Evolutionary conservation across 2,329 filamentous ascomycete species (phyloP), one percentile per base, ranked within the genome.

Genomic region (Cladosporium sp.): DNA sequence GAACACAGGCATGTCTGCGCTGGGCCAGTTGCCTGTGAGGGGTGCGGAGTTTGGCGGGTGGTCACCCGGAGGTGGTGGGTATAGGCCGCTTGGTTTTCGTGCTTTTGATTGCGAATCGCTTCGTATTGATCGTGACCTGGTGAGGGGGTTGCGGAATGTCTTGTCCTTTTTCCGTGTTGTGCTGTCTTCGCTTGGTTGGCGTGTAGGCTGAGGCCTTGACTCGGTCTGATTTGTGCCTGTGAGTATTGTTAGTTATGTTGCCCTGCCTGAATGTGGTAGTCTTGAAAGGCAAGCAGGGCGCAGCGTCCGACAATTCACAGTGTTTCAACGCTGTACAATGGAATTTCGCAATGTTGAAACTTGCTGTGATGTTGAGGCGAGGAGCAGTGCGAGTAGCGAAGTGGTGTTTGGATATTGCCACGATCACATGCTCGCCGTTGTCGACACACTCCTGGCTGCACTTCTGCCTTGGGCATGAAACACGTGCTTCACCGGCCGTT

Each of bases 91-190:
- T 8, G 57, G 52, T 46, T 53, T 51, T 43, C 57, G 55, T 36
- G 48, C 38, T 47, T 59, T 63, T 8, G 62, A 61, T 43, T 60
- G 52, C 9, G 62, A 65, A 33, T 64, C 62, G 56, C 59, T 53
- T 50, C 63, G 55, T 43, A 62, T 55, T 32, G 62, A 65, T 38
- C 58, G 59, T 20, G 57, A 53, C 41, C 61, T 53, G 38, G 49
- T 49, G 36, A 64, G 58, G 7, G 57, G 57, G 38, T 59, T 61
- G 49, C 55, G 61, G 51, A 54, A 62, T 20, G 47, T 36, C 50
- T 61, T 62, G 20, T 63, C 60, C 39, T 58, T 59, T 49, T 56
- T 53, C 41, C 54, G 59, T 18, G 53, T 47, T 18, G 56, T 55
- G 53, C 57, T 60, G 41, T 63, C 60, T 49, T 64, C 59, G 47